Conservation (phyloP, 2,329 filamentous ascomycete species). For the Blastomyces silverae region DNA sequence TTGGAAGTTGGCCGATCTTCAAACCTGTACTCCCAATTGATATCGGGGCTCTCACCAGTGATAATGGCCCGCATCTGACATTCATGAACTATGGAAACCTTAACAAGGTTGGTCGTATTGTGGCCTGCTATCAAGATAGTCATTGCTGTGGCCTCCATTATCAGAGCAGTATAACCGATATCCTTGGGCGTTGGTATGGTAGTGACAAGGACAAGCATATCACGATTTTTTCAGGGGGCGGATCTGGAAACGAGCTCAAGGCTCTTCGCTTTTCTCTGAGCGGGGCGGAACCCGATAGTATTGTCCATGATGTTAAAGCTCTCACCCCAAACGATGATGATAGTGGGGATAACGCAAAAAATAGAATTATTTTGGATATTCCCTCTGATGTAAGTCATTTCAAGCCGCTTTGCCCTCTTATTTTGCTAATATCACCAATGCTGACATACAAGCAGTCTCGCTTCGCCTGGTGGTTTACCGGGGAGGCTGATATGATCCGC, state of each 20-base stretch:
- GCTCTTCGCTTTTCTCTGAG: background rate
- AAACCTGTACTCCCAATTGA: background rate
- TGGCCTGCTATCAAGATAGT: background rate
- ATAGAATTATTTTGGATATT: background rate
- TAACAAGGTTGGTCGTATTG: background rate
- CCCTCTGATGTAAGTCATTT: background rate
- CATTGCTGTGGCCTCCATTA: slow-evolving; percentile 1
- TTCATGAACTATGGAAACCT: background rate
- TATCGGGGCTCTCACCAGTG: background rate
- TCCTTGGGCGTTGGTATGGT: slow-evolving; percentile 3
- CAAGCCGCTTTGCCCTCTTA: background rate
- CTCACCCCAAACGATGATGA: background rate
- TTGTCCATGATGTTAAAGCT: background rate
- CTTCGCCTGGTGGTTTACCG: background rate
- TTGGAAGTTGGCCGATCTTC: background rate
- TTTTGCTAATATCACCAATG: background rate
- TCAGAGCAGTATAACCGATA: background rate
- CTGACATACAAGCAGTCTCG: background rate
- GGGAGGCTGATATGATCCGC: background rate
- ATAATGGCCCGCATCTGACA: background rate
- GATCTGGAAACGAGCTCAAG: background rate
- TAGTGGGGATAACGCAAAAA: background rate
- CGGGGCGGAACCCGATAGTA: background rate
- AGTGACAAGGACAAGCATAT: background rate
- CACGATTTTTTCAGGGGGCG: background rate